Evolutionary conservation across 2,329 filamentous ascomycete species (phyloP).

Genomic region (Fusarium nurragi): DNA sequence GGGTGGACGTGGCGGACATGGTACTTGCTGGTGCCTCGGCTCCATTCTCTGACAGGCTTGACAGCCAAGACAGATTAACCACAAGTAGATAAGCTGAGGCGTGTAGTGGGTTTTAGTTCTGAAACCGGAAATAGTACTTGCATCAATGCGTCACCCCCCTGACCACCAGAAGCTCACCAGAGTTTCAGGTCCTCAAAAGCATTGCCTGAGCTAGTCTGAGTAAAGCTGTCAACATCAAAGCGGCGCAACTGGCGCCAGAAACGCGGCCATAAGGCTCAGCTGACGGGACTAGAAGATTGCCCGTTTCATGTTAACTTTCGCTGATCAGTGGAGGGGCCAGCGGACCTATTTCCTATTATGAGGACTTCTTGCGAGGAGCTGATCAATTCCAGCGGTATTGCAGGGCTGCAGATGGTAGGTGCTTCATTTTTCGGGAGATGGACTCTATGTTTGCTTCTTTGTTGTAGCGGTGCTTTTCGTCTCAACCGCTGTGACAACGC

Average conservation of each 20-base stretch:
- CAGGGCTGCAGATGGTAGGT: background rate
- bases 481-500: background rate
- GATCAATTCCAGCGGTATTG: background rate
- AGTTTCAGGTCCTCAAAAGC: slow-evolving; percentile 21
- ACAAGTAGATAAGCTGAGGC: background rate
- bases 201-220: background rate
- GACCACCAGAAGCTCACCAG: background rate
- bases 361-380: slow-evolving; percentile 7
- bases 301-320: slow-evolving; percentile 11
- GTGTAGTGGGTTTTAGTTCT: background rate
- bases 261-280: background rate
- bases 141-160: background rate
- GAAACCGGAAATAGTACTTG: slow-evolving; percentile 16
- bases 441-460: background rate
- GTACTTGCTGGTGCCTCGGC: background rate
- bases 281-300: background rate
- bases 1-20: background rate
- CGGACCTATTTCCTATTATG: slow-evolving; percentile 16
- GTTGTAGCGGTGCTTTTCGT: background rate
- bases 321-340: slow-evolving; percentile 12
- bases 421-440: background rate
- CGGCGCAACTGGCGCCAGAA: slow-evolving; percentile 8
- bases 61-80: background rate
- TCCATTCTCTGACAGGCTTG: background rate
- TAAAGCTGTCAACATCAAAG: slow-evolving; percentile 21